These are phyloP conservation scores for Penicillium aurantiogriseum DNA, from an alignment of 2,329 filamentous ascomycete genomes.

Conservation along the genomic window DNA sequence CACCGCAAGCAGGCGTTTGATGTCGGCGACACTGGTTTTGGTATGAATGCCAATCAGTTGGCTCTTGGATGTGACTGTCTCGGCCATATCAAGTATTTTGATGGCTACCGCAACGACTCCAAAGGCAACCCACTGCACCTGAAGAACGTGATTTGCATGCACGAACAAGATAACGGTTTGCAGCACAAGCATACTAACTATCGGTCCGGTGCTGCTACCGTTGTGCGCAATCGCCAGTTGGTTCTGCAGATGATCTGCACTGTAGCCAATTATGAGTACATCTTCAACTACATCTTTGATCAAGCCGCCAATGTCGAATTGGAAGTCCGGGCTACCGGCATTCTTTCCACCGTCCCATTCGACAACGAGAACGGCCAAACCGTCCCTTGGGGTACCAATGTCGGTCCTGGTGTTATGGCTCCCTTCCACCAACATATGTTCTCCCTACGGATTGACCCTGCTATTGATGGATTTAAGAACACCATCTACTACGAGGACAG, in stretches of 20 bases:
- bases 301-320: conserved; percentile 67
- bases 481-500: conserved; percentile 59
- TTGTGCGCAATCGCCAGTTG: conserved; percentile 63
- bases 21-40: conserved; percentile 65
- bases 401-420: conserved; percentile 68
- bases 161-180: conserved; percentile 69
- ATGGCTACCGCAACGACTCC: conserved; percentile 57
- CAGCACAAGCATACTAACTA: conserved; percentile 73
- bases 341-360: conserved; percentile 66
- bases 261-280: conserved; percentile 71
- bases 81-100: conserved; percentile 67
- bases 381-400: conserved; percentile 66
- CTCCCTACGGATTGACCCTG: conserved; percentile 63
- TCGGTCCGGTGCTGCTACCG: conserved; percentile 61
- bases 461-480: conserved; percentile 58
- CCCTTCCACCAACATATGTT: conserved; percentile 77
- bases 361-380: conserved; percentile 58
- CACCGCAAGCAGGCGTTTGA: conserved; percentile 71
- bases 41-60: conserved; percentile 67
- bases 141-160: conserved; percentile 68
- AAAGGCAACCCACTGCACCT: conserved; percentile 59
- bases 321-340: conserved; percentile 67
- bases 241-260: conserved; percentile 70
- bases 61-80: conserved; percentile 70
- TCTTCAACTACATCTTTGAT: conserved; percentile 69